Evolutionary conservation across 495 filamentous ascomycete genomes (phyloP), one percentile per base, ranked within the genome.

Genomic region (Penicillium canescens): DNA sequence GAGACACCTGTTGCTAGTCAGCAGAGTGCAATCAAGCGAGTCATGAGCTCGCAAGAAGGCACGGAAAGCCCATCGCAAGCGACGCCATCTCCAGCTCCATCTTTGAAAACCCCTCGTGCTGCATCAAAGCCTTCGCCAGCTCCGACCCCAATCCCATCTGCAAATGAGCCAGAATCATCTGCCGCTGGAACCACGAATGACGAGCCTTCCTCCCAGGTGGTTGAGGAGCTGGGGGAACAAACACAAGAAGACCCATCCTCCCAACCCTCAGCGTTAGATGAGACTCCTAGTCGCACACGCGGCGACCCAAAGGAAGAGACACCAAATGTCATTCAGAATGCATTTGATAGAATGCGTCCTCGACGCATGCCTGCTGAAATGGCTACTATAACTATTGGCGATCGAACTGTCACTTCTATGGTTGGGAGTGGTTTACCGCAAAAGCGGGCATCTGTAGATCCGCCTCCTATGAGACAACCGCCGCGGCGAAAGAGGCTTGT

Each of bases 301-400:
- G 42, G 60, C n/a, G 54, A 59, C 11, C 28, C 60, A 6, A 18
- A 18, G 1, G 47, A 55, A 34, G 64, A 71, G 44, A 65, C 62
- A 0, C 75, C 80, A 11, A 81, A 82, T 50, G 57, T 78, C 1
- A 66, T 88, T 20, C 81, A 84, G 47, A 85, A 78, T 57, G 85
- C 85, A 9, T 87, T 87, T 50, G 82, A 87, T 65, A 76, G 81
- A 11, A 87, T 87, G 81, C 79, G 85, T 2, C 77, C 84, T 2
- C 85, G 84, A 58, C 82, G 89, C 31, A 66, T 76, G 10, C 79
- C 81, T 6, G 75, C 80, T n/a, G 87, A 91, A 63, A 75, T 86
- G 44, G 92, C 93, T 28, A 96, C 90, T 3, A 94, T 98, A 28
- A 96, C 91, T 0, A 88, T 98, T 48, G 93, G 91, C 3, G 81